Conservation (phyloP, 768 basidiomycete genomes). For the Tulasnella sp. region DNA sequence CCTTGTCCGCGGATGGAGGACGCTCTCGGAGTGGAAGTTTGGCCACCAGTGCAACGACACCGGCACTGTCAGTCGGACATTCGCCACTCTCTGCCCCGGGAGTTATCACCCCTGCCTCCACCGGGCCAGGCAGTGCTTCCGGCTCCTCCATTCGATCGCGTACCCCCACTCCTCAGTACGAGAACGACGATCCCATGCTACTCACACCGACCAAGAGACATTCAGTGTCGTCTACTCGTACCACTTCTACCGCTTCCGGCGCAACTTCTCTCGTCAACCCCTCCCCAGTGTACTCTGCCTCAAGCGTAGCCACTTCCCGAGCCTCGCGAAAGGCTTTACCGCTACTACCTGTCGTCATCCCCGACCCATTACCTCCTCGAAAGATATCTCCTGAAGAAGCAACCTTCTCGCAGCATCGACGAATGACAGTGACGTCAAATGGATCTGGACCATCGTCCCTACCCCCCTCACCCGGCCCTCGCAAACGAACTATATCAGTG, state of each 20-base stretch:
- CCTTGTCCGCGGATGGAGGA: background rate
- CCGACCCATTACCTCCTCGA: background rate
- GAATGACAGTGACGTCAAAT: background rate
- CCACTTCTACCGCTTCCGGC: background rate
- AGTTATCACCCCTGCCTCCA: background rate
- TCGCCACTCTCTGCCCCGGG: background rate
- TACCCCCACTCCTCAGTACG: background rate
- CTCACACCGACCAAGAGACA: slow-evolving; percentile 2
- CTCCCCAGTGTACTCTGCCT: background rate
- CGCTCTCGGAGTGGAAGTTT: background rate
- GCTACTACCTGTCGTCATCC: background rate
- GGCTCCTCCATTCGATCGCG: slow-evolving; percentile 1
- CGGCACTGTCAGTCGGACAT: background rate
- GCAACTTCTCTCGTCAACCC: background rate
- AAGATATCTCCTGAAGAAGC: background rate
- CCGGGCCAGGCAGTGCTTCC: background rate
- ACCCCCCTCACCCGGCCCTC: background rate
- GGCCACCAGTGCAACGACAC: background rate
- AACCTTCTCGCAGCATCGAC: background rate
- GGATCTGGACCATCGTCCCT: background rate
- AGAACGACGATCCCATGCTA: background rate
- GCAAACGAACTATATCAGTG: background rate
- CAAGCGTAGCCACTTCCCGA: background rate
- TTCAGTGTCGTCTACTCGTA: background rate
- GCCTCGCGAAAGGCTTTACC: background rate